Conservation (phyloP, 768 basidiomycete species). For the Amanita pseudoporphyria region DNA sequence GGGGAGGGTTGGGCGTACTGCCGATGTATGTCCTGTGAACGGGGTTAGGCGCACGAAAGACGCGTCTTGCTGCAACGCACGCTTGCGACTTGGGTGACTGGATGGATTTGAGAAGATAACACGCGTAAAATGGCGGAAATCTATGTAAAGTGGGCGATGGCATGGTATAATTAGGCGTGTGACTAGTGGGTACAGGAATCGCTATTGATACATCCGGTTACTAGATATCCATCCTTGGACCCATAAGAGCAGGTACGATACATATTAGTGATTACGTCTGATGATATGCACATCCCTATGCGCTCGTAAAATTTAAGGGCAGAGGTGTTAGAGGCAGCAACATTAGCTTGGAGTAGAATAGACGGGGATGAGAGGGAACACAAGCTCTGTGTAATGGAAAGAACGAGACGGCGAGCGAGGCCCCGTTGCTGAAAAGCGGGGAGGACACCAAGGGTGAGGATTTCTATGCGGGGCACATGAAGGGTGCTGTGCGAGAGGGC, state of each 20-base stretch:
- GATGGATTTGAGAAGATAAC: slow-evolving; percentile 69
- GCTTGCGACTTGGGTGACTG: slow-evolving; percentile 39
- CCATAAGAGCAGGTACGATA: slow-evolving; percentile 27
- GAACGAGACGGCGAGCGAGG: slow-evolving; percentile 33
- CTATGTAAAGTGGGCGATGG: slow-evolving; percentile 21
- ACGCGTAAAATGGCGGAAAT: slow-evolving; percentile 69
- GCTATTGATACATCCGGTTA: slow-evolving; percentile 23
- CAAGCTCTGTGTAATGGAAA: slow-evolving; percentile 20
- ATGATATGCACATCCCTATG: slow-evolving; percentile 29
- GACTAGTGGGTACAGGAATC: slow-evolving; percentile 2
- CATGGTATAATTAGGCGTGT: slow-evolving; percentile 7
- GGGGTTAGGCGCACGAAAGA: slow-evolving; percentile 1
- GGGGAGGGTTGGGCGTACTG: slow-evolving; percentile 58
- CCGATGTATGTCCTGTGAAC: slow-evolving; percentile 61
- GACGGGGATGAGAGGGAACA: slow-evolving; percentile 17
- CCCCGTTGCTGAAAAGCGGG: slow-evolving; percentile 33
- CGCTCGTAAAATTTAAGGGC: slow-evolving; percentile 34
- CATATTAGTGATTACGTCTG: slow-evolving; percentile 26
- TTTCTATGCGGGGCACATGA: slow-evolving; percentile 22
- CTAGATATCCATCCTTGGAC: slow-evolving; percentile 33
- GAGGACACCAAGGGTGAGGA: slow-evolving; percentile 43
- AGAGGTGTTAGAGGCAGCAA: slow-evolving; percentile 31
- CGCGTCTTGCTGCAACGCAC: slow-evolving; percentile 17
- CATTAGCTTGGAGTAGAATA: slow-evolving; percentile 31
- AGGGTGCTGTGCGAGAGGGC: slow-evolving; percentile 10